Conservation (phyloP, 2,329 filamentous ascomycete species). For the Aspergillus caelatus region DNA sequence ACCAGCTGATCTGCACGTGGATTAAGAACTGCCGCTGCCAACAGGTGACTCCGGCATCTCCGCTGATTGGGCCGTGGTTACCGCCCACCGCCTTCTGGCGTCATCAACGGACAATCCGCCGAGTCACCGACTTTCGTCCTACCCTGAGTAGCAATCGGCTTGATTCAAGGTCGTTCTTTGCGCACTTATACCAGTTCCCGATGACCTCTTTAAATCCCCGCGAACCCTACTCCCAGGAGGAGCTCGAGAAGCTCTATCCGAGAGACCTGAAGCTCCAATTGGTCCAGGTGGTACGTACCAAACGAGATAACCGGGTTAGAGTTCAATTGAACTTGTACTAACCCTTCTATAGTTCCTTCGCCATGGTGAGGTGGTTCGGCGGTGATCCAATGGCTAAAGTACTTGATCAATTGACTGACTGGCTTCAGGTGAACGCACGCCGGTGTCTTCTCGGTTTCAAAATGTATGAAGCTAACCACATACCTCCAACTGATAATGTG, state of each 20-base stretch:
- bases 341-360: slow-evolving; percentile 60
- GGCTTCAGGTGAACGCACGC: slow-evolving; percentile 68
- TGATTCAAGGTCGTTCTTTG: background rate
- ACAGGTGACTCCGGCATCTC: slow-evolving; percentile 14
- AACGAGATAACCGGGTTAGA: background rate
- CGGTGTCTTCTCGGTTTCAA: slow-evolving; percentile 84
- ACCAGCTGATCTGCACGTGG: slow-evolving; percentile 3
- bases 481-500: slow-evolving; percentile 1
- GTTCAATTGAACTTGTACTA: slow-evolving; percentile 15
- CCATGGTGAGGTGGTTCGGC: slow-evolving; percentile 60
- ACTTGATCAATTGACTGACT: slow-evolving; percentile 7
- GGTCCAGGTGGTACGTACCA: slow-evolving; percentile 72
- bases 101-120: slow-evolving; percentile 17
- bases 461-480: slow-evolving; percentile 54
- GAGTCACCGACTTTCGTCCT: background rate
- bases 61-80: slow-evolving; percentile 14
- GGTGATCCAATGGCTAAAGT: background rate
- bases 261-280: slow-evolving; percentile 77
- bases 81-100: slow-evolving; percentile 16
- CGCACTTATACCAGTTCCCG: background rate
- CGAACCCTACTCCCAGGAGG: slow-evolving; percentile 75
- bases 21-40: background rate
- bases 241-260: slow-evolving; percentile 82
- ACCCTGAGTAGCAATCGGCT: background rate
- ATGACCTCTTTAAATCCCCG: slow-evolving; percentile 83